phyloP scores from a whole-genome alignment of 192 early-diverging fungal species.

The Podila epigama region DNA sequence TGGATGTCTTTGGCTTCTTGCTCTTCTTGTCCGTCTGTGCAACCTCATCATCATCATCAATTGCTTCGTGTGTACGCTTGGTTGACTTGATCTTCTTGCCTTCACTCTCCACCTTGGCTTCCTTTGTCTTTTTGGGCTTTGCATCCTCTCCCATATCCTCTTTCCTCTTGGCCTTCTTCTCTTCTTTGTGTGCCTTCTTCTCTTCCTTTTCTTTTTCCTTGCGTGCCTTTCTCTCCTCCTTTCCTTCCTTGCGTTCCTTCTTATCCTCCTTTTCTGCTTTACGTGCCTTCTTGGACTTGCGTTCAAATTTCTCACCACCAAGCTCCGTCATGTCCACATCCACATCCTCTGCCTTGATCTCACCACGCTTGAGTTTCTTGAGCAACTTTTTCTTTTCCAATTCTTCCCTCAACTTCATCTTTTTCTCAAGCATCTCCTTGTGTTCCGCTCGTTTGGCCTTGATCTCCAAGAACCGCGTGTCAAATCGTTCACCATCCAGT shows the following conservation, averaged over 20 bases:
- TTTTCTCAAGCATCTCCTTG: constrained; percentile 53
- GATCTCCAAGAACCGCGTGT: constrained; percentile 72
- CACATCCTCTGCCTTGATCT: constrained; percentile 24
- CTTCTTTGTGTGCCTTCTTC: constrained; percentile 26
- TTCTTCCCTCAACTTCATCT: constrained; percentile 55
- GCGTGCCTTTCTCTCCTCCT: constrained; percentile 30
- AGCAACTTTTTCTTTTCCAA: constrained; percentile 55
- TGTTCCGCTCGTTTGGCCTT: constrained; percentile 67
- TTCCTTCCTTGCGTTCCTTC: constrained; percentile 5
- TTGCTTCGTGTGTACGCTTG: neutral
- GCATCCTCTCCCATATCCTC: constrained; percentile 22
- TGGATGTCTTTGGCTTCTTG: constrained; percentile 14
- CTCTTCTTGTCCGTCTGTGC: constrained; percentile 4
- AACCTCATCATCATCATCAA: constrained; percentile 1
- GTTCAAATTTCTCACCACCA: constrained; percentile 27
- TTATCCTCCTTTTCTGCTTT: constrained; percentile 18
- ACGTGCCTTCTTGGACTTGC: constrained; percentile 22
- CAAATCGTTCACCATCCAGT: constrained; percentile 79
- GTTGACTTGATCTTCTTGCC: neutral
- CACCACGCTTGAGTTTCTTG: constrained; percentile 42
- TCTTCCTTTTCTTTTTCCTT: constrained; percentile 23
- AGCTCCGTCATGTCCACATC: constrained; percentile 12
- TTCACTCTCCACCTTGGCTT: neutral
- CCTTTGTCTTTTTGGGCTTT: constrained; percentile 23
- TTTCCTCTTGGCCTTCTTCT: constrained; percentile 2